Conservation (phyloP, 2,329 filamentous ascomycete species). For the Helotiales sp. region DNA sequence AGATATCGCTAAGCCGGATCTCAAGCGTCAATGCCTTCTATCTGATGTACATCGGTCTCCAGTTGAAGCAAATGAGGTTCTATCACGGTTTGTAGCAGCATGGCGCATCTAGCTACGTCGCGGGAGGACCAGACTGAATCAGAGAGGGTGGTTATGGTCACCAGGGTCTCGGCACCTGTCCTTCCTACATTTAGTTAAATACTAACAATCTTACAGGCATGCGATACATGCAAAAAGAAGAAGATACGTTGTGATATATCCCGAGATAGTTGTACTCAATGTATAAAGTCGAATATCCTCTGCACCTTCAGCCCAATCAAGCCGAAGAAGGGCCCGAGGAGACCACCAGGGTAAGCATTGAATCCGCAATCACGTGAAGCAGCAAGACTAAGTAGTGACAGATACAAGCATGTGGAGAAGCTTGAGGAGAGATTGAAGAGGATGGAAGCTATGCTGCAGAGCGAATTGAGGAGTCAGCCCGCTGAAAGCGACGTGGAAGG, state of each 20-base stretch:
- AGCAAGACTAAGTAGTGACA: conserved; percentile 4
- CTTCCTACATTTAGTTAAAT: conserved; percentile 10
- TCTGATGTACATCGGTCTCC: conserved; percentile 14
- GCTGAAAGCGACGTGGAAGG: conserved; percentile 8
- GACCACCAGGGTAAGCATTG: conserved; percentile 22
- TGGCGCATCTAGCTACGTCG: conserved; percentile 14
- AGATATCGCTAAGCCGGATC: conserved; percentile 16
- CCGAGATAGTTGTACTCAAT: conserved; percentile 29
- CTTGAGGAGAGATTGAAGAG: conserved; percentile 22
- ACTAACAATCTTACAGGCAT: conserved; percentile 25
- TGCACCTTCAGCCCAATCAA: conserved; percentile 34
- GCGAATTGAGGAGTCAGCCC: conserved; percentile 11
- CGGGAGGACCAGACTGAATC: conserved; percentile 12
- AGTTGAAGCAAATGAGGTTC: conserved; percentile 16
- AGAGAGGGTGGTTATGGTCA: conserved; percentile 16
- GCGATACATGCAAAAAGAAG: conserved; percentile 34
- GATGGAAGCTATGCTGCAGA: conserved; percentile 21
- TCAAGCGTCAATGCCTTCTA: conserved; percentile 14
- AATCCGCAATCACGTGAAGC: not conserved
- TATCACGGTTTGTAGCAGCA: conserved; percentile 8
- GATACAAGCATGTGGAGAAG: conserved; percentile 19
- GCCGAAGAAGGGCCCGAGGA: conserved; percentile 24
- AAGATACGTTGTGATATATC: conserved; percentile 33
- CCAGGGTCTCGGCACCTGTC: conserved; percentile 12
- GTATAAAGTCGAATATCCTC: conserved; percentile 26